phyloP scores from a whole-genome alignment of 2,329 filamentous ascomycete species.

The Aspergillus piperis region DNA sequence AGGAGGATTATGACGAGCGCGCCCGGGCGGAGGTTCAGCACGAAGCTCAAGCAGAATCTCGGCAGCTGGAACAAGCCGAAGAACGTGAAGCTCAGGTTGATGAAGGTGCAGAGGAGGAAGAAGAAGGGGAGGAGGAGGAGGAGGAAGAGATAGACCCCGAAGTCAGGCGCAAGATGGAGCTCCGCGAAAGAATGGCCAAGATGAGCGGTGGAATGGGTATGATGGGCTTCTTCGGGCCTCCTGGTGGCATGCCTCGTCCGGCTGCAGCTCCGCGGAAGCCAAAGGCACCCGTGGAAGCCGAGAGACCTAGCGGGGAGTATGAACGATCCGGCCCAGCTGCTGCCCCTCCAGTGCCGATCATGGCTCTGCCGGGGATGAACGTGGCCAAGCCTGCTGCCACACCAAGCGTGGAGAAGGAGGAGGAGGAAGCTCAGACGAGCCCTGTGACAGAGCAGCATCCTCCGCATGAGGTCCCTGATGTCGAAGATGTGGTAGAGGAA shows the following conservation, averaged over 20 bases:
- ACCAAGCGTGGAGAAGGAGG: constrained; percentile 53
- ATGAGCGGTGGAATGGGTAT: constrained; percentile 98
- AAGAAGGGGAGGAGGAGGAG: constrained; percentile 70
- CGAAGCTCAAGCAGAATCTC: constrained; percentile 9
- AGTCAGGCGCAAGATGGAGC: constrained; percentile 77
- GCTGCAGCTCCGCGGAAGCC: constrained; percentile 49
- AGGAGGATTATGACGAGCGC: constrained; percentile 71
- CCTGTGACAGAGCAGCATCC: constrained; percentile 45
- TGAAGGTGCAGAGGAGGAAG: constrained; percentile 45
- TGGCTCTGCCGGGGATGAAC: constrained; percentile 70
- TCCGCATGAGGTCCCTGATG: constrained; percentile 54
- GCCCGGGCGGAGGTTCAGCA: constrained; percentile 20
- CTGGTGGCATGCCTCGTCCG: constrained; percentile 58
- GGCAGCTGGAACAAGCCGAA: constrained; percentile 10
- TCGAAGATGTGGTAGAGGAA: constrained; percentile 52
- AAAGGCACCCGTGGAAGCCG: constrained; percentile 44
- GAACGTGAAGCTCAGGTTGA: constrained; percentile 33
- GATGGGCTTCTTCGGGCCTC: constrained; percentile 85
- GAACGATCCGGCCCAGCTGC: constrained; percentile 33
- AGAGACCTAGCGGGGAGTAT: constrained; percentile 34
- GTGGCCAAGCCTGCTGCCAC: constrained; percentile 50
- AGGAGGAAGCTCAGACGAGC: constrained; percentile 47
- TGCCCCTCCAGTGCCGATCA: constrained; percentile 54
- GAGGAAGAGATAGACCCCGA: constrained; percentile 89
- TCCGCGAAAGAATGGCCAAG: constrained; percentile 94